These are phyloP conservation scores for Cordyceps tenuipes DNA, from an alignment of 2,329 filamentous ascomycete genomes.

Conservation along the genomic window DNA sequence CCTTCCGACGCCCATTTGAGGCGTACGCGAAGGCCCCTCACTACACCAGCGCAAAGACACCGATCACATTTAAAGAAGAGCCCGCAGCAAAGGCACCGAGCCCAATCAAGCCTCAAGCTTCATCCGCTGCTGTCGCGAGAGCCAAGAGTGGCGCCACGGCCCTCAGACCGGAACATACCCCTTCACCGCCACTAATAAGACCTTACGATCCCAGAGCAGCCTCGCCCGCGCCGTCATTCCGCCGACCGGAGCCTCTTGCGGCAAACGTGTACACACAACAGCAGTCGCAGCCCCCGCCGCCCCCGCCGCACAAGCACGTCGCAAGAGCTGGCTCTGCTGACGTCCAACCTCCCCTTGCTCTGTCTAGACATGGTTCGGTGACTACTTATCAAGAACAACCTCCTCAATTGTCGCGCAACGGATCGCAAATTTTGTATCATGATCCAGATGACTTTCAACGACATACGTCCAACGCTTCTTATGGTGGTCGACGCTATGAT, in stretches of 20 bases:
- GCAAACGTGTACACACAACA: slow-evolving; percentile 20
- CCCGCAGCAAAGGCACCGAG: slow-evolving; percentile 14
- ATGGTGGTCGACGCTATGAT: slow-evolving; percentile 27
- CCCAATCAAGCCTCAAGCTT: background rate
- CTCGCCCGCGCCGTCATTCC: slow-evolving; percentile 20
- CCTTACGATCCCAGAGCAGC: slow-evolving; percentile 25
- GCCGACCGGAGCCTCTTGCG: slow-evolving; percentile 27
- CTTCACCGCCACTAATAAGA: slow-evolving; percentile 18
- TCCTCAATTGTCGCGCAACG: slow-evolving; percentile 11
- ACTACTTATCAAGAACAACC: slow-evolving; percentile 23
- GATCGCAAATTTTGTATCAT: slow-evolving; percentile 6
- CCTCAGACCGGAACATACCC: slow-evolving; percentile 6
- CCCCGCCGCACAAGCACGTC: slow-evolving; percentile 17
- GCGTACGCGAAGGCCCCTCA: slow-evolving; percentile 59
- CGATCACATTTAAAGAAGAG: slow-evolving; percentile 45
- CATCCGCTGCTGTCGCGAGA: background rate
- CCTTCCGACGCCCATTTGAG: slow-evolving; percentile 59
- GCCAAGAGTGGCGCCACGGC: background rate
- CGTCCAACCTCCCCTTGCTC: slow-evolving; percentile 16
- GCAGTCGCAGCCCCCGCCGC: slow-evolving; percentile 30
- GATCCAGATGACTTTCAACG: slow-evolving; percentile 21
- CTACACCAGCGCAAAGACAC: slow-evolving; percentile 55
- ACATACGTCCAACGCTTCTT: slow-evolving; percentile 33
- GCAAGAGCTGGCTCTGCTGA: slow-evolving; percentile 19
- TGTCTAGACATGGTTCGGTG: slow-evolving; percentile 29